Conservation (phyloP, 2,329 filamentous ascomycete species). For the Beauveria asiatica region DNA sequence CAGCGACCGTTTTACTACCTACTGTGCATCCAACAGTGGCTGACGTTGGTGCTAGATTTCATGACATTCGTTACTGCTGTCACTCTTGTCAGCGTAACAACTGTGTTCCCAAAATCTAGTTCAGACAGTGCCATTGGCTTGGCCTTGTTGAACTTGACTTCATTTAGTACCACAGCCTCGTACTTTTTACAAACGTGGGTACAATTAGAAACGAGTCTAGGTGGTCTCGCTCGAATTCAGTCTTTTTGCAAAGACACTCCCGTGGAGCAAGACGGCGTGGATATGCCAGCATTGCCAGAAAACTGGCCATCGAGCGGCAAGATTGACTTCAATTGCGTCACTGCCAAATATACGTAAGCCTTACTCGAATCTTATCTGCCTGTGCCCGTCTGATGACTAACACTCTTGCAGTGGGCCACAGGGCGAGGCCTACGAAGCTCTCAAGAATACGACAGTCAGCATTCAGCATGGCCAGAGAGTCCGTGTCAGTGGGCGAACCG, state of each 20-base stretch:
- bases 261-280: not conserved
- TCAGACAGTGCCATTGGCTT: constrained; percentile 11
- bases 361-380: too few relatives aligned
- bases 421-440: not conserved
- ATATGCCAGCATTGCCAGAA: not conserved
- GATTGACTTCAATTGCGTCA: constrained; percentile 7
- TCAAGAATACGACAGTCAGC: constrained; percentile 12
- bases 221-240: not conserved
- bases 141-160: constrained; percentile 16
- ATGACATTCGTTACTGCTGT: constrained; percentile 36
- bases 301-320: constrained; percentile 1
- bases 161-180: constrained; percentile 16
- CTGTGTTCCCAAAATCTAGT: constrained; percentile 15
- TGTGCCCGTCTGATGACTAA: too few relatives aligned
- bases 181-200: not conserved
- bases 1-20: constrained; percentile 48
- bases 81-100: constrained; percentile 35
- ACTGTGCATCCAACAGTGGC: constrained; percentile 46
- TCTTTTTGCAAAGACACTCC: not conserved
- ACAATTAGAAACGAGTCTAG: not conserved
- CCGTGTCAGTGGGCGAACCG: constrained; percentile 17
- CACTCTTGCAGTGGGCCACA: not conserved
- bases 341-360: constrained; percentile 2
- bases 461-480: constrained; percentile 16
- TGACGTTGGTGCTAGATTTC: constrained; percentile 39